Evolutionary conservation across 176 grass and related monocot genomes (phyloP), one percentile per base, ranked within the genome.

Genomic region (Secale cereale): DNA sequence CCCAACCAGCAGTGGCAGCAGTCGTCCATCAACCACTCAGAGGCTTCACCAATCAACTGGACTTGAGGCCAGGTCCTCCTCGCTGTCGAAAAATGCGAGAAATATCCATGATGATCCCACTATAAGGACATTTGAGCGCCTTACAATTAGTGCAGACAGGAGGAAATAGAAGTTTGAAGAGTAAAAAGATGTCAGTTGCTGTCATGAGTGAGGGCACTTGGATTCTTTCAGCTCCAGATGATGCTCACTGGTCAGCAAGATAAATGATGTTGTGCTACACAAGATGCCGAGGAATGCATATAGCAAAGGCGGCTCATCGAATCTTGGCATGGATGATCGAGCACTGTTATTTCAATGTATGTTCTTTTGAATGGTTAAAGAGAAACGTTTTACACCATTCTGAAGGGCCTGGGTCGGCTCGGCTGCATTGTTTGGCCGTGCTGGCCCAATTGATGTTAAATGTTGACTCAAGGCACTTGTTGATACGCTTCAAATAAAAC

Each of bases 31-130:
- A 25, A 88, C 88, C 46, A 76, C 66, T 37, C 93, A 95, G 82
- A 90, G 94, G 83, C 94, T 95, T 74, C 91, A 95, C 77, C 94
- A 97, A 75, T 97, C 94, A 87, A 81, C 86, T 68, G 89, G 94
- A 17, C 70, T 86, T 4, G 94, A 97, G 64, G 56, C 74, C 12
- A 90, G 91, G 69, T 86, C 84, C 10, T 52, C 88, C 4, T 91
- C 94, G 8, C 82, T 89, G 33, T 66, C 86, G 1, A 93, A 82
- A 87, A 10, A 84, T 66, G 90, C 46, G 35, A 87, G 85, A 70
- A 78, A 73, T 48, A 23, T 52, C 41, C 89, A 86, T 79, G 94
- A 91, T 20, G 94, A 97, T 22, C 74, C 87, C 63, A 78, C 83
- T 60, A 26, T 86, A 35, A 90, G 91, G 87, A 86, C 82, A 77